Percentiles rank a stretch among this genome's conserved stretches.
These are phyloP conservation scores for Metschnikowia orientalis DNA, from an alignment of 805 yeast genomes.

Conservation along the genomic window DNA sequence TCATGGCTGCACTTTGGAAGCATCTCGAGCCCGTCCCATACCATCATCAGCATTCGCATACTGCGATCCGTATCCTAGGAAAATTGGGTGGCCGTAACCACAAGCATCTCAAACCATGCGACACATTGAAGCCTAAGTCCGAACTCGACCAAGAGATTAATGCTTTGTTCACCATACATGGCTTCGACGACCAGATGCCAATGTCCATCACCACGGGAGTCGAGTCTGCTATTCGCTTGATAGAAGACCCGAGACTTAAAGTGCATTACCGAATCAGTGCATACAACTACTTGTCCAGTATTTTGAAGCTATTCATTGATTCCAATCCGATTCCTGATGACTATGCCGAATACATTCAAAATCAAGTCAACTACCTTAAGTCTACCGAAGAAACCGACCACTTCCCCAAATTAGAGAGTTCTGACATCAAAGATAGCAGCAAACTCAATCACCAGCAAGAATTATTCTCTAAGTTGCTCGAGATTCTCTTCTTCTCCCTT, in stretches of 20 bases:
- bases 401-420: slow-evolving; percentile 34
- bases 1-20: slow-evolving; percentile 88
- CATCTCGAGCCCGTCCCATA: slow-evolving; percentile 90
- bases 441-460: slow-evolving; percentile 60
- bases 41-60: slow-evolving; percentile 91
- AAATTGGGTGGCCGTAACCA: slow-evolving; percentile 96
- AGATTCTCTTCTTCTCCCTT: slow-evolving; percentile 69
- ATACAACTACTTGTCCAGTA: slow-evolving; percentile 61
- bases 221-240: slow-evolving; percentile 66
- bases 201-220: slow-evolving; percentile 82
- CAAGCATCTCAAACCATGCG: slow-evolving; percentile 72
- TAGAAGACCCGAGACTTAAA: slow-evolving; percentile 63
- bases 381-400: slow-evolving; percentile 33
- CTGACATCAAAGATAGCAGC: slow-evolving; percentile 43
- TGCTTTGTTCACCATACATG: slow-evolving; percentile 68
- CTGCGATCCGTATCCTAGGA: slow-evolving; percentile 88
- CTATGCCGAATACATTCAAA: slow-evolving; percentile 41
- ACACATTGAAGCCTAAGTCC: slow-evolving; percentile 53
- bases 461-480: slow-evolving; percentile 58
- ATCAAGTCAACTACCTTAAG: slow-evolving; percentile 45
- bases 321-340: slow-evolving; percentile 45
- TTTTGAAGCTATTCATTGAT: slow-evolving; percentile 65
- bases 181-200: slow-evolving; percentile 54
- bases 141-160: slow-evolving; percentile 63
- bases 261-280: slow-evolving; percentile 73